A percentile compares a stretch with the other conserved stretches of the same genome.
phyloP scores from a whole-genome alignment of 768 basidiomycete species.

The Lactifluus rugatus region DNA sequence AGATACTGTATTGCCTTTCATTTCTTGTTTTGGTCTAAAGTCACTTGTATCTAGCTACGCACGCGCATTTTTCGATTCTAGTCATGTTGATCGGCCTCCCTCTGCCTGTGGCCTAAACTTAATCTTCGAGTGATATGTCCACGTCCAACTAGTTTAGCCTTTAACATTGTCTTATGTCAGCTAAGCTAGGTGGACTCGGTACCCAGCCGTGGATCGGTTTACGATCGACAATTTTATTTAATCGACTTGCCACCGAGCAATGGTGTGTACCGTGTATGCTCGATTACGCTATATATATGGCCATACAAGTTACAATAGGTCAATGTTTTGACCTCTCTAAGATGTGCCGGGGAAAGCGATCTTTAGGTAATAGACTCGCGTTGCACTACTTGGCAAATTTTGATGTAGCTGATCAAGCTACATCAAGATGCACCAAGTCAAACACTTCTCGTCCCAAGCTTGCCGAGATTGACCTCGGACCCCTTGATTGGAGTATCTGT shows the following conservation, averaged over 20 bases:
- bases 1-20: constrained; percentile 5
- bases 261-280: too few relatives aligned
- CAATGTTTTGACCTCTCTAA: too few relatives aligned
- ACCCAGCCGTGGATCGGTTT: background rate
- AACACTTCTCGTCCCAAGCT: too few relatives aligned
- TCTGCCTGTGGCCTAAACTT: background rate
- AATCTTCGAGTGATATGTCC: background rate
- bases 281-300: too few relatives aligned
- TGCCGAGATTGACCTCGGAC: too few relatives aligned
- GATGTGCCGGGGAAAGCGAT: too few relatives aligned
- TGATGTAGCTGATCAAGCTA: too few relatives aligned
- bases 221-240: background rate
- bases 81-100: background rate
- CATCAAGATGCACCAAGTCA: too few relatives aligned
- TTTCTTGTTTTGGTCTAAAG: background rate
- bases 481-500: too few relatives aligned
- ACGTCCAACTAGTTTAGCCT: background rate
- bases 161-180: background rate
- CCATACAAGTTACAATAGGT: too few relatives aligned
- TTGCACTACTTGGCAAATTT: too few relatives aligned
- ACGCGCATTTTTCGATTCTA: constrained; percentile 3
- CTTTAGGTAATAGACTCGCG: background rate
- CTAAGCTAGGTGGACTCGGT: background rate
- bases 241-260: background rate
- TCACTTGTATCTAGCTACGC: constrained; percentile 6